Conservation (phyloP, 73 alveolate genomes). For the Tetrahymena thermophila region DNA sequence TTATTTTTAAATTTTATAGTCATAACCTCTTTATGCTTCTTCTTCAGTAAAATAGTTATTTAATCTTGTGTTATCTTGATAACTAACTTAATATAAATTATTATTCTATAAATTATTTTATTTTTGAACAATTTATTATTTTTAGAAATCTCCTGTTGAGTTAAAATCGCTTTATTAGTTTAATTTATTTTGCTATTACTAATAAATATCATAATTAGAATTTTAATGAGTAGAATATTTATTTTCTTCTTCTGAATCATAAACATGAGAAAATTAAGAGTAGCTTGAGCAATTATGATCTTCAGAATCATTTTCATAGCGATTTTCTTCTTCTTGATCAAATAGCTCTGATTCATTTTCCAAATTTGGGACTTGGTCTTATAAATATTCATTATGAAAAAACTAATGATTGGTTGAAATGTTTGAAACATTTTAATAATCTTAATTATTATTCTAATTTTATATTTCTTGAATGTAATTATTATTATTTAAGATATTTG, state of each 20-base stretch:
- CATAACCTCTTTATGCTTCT: not conserved
- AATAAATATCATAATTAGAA: not conserved
- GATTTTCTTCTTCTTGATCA: not conserved
- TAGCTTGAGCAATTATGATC: not conserved
- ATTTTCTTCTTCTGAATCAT: not conserved
- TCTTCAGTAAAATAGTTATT: not conserved
- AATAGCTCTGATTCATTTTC: not conserved
- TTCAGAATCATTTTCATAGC: not conserved
- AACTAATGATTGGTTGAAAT: not conserved
- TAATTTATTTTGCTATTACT: not conserved
- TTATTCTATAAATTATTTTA: not conserved
- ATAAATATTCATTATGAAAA: not conserved
- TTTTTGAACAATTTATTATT: not conserved
- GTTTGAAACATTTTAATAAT: not conserved
- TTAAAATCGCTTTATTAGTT: not conserved
- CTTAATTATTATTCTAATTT: not conserved
- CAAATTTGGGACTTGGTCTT: not conserved
- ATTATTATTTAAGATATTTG: not conserved
- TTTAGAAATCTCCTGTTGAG: not conserved
- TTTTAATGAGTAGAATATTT: not conserved
- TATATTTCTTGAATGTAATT: not conserved
- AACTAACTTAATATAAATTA: not conserved
- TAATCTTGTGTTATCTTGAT: not conserved
- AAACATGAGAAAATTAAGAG: not conserved
- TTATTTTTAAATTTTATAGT: not conserved